phyloP scores from a whole-genome alignment of 768 basidiomycete genomes.

The Polyporus arcularius region DNA sequence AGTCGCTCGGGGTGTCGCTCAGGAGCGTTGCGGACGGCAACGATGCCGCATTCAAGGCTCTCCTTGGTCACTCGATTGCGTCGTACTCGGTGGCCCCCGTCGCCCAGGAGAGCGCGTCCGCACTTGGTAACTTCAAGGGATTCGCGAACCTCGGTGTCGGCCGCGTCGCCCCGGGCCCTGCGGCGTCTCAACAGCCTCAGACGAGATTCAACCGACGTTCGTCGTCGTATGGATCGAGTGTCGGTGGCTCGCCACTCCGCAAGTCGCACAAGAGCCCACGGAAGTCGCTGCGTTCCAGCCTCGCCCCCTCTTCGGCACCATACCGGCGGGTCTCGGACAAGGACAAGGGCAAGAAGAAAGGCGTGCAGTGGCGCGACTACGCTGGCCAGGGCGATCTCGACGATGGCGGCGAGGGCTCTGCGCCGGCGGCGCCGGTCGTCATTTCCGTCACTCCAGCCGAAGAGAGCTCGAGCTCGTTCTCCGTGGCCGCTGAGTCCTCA shows the following conservation, averaged over 20 bases:
- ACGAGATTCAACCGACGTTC: conserved; percentile 44
- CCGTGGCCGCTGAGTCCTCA: conserved; percentile 9
- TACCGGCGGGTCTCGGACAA: conserved; percentile 68
- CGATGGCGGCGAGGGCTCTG: conserved; percentile 46
- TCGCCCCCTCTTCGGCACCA: conserved; percentile 46
- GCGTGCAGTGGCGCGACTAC: conserved; percentile 87
- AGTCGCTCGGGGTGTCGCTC: conserved; percentile 53
- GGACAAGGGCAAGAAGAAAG: conserved; percentile 65
- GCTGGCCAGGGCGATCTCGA: conserved; percentile 81
- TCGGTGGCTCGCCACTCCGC: conserved; percentile 45
- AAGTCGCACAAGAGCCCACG: conserved; percentile 47
- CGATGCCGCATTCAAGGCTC: conserved; percentile 63
- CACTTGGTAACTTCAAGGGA: conserved; percentile 51
- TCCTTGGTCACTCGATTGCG: conserved; percentile 69
- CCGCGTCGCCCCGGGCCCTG: conserved; percentile 52
- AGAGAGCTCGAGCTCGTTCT: conserved; percentile 31
- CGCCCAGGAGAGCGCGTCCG: conserved; percentile 20
- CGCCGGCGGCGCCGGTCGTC: conserved; percentile 9
- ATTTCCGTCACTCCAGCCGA: conserved; percentile 23
- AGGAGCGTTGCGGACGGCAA: conserved; percentile 62
- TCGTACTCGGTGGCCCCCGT: conserved; percentile 48
- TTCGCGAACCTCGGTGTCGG: conserved; percentile 50
- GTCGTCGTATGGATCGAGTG: conserved; percentile 42
- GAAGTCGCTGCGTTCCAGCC: conserved; percentile 70
- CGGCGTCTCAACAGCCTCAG: conserved; percentile 30